Conservation (phyloP, 2,329 filamentous ascomycete genomes). For the Sclerotinia trifoliorum region DNA sequence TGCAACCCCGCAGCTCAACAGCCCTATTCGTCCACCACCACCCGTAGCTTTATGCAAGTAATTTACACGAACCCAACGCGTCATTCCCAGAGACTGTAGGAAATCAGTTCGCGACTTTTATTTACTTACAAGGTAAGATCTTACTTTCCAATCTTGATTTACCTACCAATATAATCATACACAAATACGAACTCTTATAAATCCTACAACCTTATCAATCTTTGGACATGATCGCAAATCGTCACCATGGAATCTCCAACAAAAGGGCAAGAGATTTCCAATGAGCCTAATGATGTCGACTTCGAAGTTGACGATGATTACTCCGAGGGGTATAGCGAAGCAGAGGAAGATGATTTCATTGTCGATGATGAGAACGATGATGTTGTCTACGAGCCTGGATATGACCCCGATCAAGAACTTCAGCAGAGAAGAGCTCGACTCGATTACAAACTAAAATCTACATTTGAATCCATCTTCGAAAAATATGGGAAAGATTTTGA, state of each 20-base stretch:
- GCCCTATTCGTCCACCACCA: neutral
- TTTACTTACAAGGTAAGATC: neutral
- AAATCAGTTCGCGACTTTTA: conserved; percentile 1
- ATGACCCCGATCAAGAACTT: conserved; percentile 57
- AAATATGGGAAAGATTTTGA: conserved; percentile 85
- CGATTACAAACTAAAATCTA: conserved; percentile 72
- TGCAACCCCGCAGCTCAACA: neutral
- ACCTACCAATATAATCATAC: neutral
- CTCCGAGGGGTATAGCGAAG: conserved; percentile 24
- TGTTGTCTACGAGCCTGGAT: conserved; percentile 36
- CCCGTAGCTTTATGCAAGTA: conserved; percentile 9
- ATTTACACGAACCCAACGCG: conserved; percentile 20
- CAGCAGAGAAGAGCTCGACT: conserved; percentile 63
- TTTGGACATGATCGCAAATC: conserved; percentile 4
- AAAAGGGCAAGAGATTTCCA: conserved; percentile 60
- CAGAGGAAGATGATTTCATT: conserved; percentile 24
- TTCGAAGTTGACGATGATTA: conserved; percentile 28
- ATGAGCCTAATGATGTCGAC: conserved; percentile 34
- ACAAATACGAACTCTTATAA: neutral
- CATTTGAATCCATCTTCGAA: conserved; percentile 83
- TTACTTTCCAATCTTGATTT: neutral
- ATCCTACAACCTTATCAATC: neutral
- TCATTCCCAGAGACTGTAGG: neutral
- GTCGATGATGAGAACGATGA: conserved; percentile 25
- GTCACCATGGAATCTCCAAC: conserved; percentile 54